These are phyloP conservation scores for Cercospora zeae-maydis DNA, from an alignment of 2,329 filamentous ascomycete species.

Conservation along the genomic window DNA sequence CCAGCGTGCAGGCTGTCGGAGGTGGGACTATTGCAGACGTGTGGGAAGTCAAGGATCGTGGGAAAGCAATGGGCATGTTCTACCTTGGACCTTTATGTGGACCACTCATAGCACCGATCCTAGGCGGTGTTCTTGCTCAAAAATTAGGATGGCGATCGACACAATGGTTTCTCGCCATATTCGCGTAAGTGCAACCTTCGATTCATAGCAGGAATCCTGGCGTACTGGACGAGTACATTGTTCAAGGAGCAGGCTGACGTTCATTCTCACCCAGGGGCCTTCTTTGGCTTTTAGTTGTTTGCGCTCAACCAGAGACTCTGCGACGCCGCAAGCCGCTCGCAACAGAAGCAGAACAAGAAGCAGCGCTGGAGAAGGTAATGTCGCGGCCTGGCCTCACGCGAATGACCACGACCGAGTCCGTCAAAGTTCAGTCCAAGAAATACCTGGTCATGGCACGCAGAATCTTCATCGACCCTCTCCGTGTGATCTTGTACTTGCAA, in stretches of 20 bases:
- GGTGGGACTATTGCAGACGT: conserved; percentile 80
- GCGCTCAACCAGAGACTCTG: conserved; percentile 65
- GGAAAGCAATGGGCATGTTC: conserved; percentile 77
- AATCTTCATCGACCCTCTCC: conserved; percentile 67
- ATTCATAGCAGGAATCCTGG: not conserved
- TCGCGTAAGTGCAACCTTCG: conserved; percentile 40
- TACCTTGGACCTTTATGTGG: conserved; percentile 75
- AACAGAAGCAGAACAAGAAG: conserved; percentile 31
- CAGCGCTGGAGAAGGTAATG: conserved; percentile 27
- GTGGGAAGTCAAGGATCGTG: conserved; percentile 70
- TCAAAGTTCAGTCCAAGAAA: conserved; percentile 55
- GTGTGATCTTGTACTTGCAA: conserved; percentile 66
- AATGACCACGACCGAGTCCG: conserved; percentile 58
- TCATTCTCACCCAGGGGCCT: conserved; percentile 43
- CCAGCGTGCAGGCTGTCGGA: conserved; percentile 77
- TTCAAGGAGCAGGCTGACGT: not conserved
- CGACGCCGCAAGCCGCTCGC: conserved; percentile 32
- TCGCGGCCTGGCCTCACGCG: conserved; percentile 38
- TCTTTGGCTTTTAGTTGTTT: conserved; percentile 54
- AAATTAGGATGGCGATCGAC: conserved; percentile 70
- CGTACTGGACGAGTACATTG: not conserved
- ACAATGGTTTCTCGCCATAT: conserved; percentile 73
- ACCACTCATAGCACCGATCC: conserved; percentile 69
- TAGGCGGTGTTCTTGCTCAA: conserved; percentile 70
- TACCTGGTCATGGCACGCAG: conserved; percentile 55